Conservation (phyloP, 768 basidiomycete genomes). For the Cystobasidium onofrii region DNA sequence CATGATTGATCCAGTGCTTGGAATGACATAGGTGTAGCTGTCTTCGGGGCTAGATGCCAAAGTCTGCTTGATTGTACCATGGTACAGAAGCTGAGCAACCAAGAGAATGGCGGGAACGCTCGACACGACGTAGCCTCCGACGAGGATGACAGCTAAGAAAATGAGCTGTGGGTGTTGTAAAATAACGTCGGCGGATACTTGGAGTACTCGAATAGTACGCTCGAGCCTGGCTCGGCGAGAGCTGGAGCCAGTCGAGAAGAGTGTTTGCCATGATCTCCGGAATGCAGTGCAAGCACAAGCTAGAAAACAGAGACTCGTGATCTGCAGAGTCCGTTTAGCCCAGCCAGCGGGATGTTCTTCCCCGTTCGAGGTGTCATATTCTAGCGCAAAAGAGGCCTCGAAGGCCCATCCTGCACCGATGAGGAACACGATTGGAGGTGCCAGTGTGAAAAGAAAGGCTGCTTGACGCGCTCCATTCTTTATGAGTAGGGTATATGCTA, state of each 20-base stretch:
- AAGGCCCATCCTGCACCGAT: constrained; percentile 10
- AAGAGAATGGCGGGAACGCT: constrained; percentile 1
- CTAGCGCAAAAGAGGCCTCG: neutral
- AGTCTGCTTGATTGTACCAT: neutral
- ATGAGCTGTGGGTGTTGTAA: constrained; percentile 9
- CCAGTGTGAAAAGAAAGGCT: neutral
- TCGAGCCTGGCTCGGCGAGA: constrained; percentile 17
- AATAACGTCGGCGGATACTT: constrained; percentile 11
- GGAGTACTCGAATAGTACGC: constrained; percentile 25
- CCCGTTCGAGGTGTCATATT: neutral
- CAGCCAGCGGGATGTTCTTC: neutral
- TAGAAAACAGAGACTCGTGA: neutral
- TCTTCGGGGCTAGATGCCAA: neutral
- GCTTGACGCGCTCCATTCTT: constrained; percentile 18
- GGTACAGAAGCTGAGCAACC: constrained; percentile 20
- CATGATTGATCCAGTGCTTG: neutral
- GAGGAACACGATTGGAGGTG: neutral
- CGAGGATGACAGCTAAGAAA: neutral
- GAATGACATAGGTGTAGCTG: neutral
- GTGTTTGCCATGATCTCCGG: neutral
- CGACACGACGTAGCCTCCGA: neutral
- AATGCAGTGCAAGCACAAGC: neutral
- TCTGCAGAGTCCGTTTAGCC: neutral
- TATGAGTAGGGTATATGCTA: constrained; percentile 3
- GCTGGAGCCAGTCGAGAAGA: neutral